A percentile compares a stretch with the other conserved stretches of the same genome.
These are phyloP conservation scores for Nelumbo lutea DNA, from an alignment of 164 flowering plant species.

Conservation along the genomic window DNA sequence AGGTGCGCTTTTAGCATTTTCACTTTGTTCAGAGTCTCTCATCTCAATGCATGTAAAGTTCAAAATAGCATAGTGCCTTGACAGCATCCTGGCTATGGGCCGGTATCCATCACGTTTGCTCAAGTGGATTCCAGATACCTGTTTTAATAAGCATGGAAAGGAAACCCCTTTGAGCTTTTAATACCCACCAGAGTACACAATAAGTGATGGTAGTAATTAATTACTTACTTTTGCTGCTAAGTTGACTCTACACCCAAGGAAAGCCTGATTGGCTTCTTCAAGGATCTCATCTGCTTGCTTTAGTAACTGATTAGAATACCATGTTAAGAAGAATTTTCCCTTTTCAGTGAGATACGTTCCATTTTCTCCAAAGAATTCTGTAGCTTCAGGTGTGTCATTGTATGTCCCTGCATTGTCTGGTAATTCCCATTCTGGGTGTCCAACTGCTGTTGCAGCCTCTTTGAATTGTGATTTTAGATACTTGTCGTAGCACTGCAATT, in stretches of 20 bases:
- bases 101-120: constrained; percentile 74
- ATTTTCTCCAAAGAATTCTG: constrained; percentile 54
- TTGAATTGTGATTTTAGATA: constrained; percentile 58
- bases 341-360: constrained; percentile 60
- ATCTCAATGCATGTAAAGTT: constrained; percentile 91
- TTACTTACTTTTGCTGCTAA: constrained; percentile 66
- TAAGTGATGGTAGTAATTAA: not conserved
- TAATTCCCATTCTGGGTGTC: constrained; percentile 73
- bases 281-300: constrained; percentile 83
- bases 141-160: constrained; percentile 10
- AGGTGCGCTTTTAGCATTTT: constrained; percentile 56
- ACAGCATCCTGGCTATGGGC: constrained; percentile 74
- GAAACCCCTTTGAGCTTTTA: not conserved
- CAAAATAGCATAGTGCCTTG: constrained; percentile 57
- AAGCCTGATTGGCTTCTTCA: constrained; percentile 68
- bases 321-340: constrained; percentile 83
- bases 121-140: constrained; percentile 83
- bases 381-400: constrained; percentile 63
- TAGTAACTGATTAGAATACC: constrained; percentile 75
- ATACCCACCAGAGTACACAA: no score
- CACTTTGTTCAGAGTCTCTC: constrained; percentile 61
- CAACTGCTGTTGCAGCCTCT: constrained; percentile 47
- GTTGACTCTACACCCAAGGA: constrained; percentile 62
- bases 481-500: constrained; percentile 75
- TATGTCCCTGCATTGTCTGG: constrained; percentile 78